Evolutionary conservation across 179 eudicot species (phyloP).

Genomic region (Silene noctiflora): DNA sequence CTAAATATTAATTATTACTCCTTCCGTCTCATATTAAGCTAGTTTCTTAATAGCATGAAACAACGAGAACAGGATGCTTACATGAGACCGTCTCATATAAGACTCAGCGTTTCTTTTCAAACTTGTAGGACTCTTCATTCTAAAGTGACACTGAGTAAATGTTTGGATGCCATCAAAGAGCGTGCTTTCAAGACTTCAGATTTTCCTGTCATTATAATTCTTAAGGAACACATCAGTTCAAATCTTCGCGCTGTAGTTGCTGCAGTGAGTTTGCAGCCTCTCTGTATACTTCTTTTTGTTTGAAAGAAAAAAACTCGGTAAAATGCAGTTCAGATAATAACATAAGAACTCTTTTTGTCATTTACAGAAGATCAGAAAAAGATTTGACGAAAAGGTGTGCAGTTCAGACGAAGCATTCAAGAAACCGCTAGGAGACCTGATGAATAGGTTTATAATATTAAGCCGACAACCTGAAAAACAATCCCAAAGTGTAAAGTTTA

Average conservation of each 20-base stretch:
- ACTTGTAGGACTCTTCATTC: slow-evolving; percentile 1
- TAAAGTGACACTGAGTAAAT: background rate
- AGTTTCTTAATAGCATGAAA: too few relatives aligned
- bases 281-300: too few relatives aligned
- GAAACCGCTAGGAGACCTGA: background rate
- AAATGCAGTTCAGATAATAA: background rate
- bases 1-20: too few relatives aligned
- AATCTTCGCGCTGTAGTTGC: background rate
- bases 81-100: too few relatives aligned
- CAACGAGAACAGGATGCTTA: too few relatives aligned
- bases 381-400: background rate
- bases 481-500: slow-evolving; percentile 2
- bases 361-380: slow-evolving; percentile 15
- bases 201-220: slow-evolving; percentile 20
- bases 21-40: too few relatives aligned
- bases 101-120: background rate
- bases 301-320: background rate
- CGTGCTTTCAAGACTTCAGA: slow-evolving; percentile 10
- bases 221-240: slow-evolving; percentile 14
- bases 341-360: background rate
- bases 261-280: background rate
- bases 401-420: background rate
- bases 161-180: slow-evolving; percentile 17
- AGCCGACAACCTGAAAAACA: background rate
- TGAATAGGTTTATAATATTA: slow-evolving; percentile 8